These are phyloP conservation scores for Saccharomycopsis babjevae DNA, from an alignment of 805 yeast species.

Conservation along the genomic window DNA sequence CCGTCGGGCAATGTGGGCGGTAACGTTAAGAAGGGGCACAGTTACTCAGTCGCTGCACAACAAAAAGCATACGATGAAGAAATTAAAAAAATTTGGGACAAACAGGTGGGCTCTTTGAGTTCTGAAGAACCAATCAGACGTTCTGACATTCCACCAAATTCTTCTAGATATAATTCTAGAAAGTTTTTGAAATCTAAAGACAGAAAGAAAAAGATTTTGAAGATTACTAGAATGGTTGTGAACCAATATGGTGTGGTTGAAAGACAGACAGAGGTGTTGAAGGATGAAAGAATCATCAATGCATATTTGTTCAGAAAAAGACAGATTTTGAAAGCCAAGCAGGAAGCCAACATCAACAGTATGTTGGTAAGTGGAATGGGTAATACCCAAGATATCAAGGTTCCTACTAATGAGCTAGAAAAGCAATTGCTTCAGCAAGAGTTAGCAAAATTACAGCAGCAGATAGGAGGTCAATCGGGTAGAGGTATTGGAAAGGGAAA, in stretches of 20 bases:
- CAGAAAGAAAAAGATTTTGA: conserved; percentile 33
- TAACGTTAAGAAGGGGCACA: conserved; percentile 38
- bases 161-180: conserved; percentile 13
- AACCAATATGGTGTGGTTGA: conserved; percentile 83
- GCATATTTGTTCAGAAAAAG: conserved; percentile 45
- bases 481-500: conserved; percentile 67
- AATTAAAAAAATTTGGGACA: conserved; percentile 79
- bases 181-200: conserved; percentile 22
- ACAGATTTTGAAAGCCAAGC: conserved; percentile 21
- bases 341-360: conserved; percentile 35
- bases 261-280: conserved; percentile 64
- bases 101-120: conserved; percentile 56
- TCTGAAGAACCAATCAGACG: conserved; percentile 29
- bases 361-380: not conserved
- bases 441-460: conserved; percentile 70
- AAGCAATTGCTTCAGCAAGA: conserved; percentile 73
- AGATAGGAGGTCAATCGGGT: conserved; percentile 31
- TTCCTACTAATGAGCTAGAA: conserved; percentile 76
- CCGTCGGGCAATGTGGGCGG: conserved; percentile 28
- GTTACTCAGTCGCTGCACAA: conserved; percentile 73
- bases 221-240: conserved; percentile 67
- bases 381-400: conserved; percentile 25
- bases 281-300: conserved; percentile 78
- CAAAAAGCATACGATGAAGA: conserved; percentile 90
- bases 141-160: conserved; percentile 27